Base-by-base conservation (phyloP, 2,329 filamentous ascomycete genomes). In the Xylaria digitata region DNA sequence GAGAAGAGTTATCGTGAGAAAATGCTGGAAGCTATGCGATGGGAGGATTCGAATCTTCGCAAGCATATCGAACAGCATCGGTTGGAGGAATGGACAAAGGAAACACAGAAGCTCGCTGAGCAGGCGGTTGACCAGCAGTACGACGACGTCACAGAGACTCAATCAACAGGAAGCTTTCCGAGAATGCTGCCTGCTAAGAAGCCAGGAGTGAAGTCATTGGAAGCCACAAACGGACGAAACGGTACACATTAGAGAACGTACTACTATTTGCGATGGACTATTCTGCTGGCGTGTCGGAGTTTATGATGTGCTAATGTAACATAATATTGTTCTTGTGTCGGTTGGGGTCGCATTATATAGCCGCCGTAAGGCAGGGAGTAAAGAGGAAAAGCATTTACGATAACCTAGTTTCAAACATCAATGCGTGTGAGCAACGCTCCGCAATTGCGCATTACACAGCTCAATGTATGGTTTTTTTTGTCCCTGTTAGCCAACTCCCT, bases 1-100 rank as follows among this genome's bases (percentile, higher is more conserved):
- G 87, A 90, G 65, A 86, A 89, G 48, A 85, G 87, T 49, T 86
- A 92, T 73, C 86, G 89, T 65, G 84, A 88, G 64, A 89, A 89
- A 64, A 85, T 97, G 65, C 80, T 90, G 32, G 86, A 89, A 30
- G 92, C 93, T 65, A 91, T 96, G 81, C 83, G 87, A 64, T 84
- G 85, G 64, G 94, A 97, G 79, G 91, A 95, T 75, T 84, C 86
- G 67, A 76, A 86, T 11, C 82, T 97, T 45, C 81, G 83, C 58
- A 83, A 85, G 57, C 88, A 88, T 75, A 83, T 96, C 21, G 86
- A 91, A 63, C 89, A 89, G 77, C 85, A 88, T 65, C 85, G 89
- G 43, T 84, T 97, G 11, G 87, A 89, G 6, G 85, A 90, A 63
- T 97, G 94, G 92, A 78, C 82, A 7, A 72, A 73, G 63, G 75